Percentiles rank a stretch among this genome's conserved stretches.
Conservation (phyloP, 805 yeast genomes). For the Cyberlindnera japonica region DNA sequence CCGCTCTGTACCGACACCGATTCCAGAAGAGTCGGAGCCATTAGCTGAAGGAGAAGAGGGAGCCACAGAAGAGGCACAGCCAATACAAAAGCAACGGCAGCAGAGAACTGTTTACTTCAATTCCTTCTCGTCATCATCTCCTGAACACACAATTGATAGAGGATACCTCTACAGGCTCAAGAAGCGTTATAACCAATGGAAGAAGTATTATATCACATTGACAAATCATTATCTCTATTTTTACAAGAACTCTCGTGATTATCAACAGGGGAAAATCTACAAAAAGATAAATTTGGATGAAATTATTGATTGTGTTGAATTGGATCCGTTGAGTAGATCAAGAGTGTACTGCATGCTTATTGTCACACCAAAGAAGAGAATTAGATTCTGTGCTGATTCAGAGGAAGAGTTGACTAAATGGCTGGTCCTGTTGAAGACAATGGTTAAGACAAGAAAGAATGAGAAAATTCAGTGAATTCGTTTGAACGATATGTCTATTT, state of each 20-base stretch:
- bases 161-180: conserved; percentile 41
- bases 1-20: neutral
- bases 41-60: neutral
- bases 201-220: conserved; percentile 38
- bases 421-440: conserved; percentile 44
- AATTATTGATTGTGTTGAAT: conserved; percentile 45
- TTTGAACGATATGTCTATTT: conserved; percentile 24
- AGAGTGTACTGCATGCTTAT: conserved; percentile 44
- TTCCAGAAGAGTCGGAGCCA: conserved; percentile 6
- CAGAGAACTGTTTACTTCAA: conserved; percentile 17
- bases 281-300: conserved; percentile 35
- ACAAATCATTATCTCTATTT: conserved; percentile 40
- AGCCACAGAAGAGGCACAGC: neutral
- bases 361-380: conserved; percentile 42
- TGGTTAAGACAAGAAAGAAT: conserved; percentile 23
- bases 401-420: conserved; percentile 47
- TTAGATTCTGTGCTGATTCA: conserved; percentile 40
- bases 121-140: conserved; percentile 21
- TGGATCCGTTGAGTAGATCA: conserved; percentile 43
- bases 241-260: conserved; percentile 32
- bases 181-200: conserved; percentile 47
- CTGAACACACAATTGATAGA: conserved; percentile 37
- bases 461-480: conserved; percentile 5
- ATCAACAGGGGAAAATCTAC: conserved; percentile 18
- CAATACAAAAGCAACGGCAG: neutral